phyloP scores from a whole-genome alignment of 768 basidiomycete species.

The Rhodotorula graminis region DNA sequence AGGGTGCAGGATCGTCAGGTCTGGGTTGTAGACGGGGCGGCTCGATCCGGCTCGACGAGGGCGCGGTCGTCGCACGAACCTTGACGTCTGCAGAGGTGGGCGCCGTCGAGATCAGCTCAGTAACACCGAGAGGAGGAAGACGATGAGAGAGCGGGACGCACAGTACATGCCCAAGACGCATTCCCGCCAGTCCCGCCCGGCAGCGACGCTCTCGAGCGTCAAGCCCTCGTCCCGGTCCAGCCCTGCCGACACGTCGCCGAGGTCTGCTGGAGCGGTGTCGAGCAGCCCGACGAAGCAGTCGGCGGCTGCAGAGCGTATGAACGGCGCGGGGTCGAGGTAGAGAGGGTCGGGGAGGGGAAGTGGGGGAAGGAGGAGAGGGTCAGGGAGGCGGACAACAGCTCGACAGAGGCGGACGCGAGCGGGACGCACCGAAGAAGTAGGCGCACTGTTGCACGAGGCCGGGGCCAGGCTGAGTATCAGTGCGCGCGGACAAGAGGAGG shows the following conservation, averaged over 20 bases:
- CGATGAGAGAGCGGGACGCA: not conserved
- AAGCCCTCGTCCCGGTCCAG: slow-evolving; percentile 25
- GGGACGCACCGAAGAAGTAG: slow-evolving; percentile 40
- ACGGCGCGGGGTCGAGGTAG: too few relatives aligned
- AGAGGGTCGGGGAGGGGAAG: too few relatives aligned
- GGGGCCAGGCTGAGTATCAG: not conserved
- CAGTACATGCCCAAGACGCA: slow-evolving; percentile 58
- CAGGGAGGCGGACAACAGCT: not conserved
- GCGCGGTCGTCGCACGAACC: too few relatives aligned
- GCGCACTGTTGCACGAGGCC: slow-evolving; percentile 3
- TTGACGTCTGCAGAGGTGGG: slow-evolving; percentile 25
- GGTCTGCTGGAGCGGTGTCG: slow-evolving; percentile 38
- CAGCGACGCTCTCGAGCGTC: slow-evolving; percentile 52
- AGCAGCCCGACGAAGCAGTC: slow-evolving; percentile 41
- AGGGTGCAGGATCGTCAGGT: too few relatives aligned
- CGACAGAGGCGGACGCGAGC: not conserved
- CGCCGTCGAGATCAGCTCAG: too few relatives aligned
- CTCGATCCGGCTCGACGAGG: too few relatives aligned
- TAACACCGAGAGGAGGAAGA: too few relatives aligned
- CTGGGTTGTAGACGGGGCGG: too few relatives aligned
- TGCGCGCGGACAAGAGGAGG: rapidly evolving
- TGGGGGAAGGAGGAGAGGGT: not conserved
- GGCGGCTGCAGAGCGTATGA: slow-evolving; percentile 20
- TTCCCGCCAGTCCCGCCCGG: slow-evolving; percentile 60
- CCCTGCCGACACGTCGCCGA: slow-evolving; percentile 8